These are phyloP conservation scores for Hibiscus trionum DNA, from an alignment of 345 rosid species.

Conservation along the genomic window DNA sequence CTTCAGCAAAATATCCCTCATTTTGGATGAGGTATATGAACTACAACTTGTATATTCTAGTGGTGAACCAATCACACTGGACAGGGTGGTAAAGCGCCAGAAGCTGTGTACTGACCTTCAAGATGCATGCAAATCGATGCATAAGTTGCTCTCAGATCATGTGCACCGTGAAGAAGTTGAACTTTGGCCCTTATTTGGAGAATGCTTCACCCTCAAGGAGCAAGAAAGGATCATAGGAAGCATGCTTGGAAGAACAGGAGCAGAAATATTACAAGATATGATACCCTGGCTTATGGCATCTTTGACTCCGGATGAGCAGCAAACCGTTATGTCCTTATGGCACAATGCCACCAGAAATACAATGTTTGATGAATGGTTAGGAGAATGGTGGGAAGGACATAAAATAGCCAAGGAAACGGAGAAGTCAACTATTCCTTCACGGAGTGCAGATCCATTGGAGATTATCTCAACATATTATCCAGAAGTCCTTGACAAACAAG, in stretches of 20 bases:
- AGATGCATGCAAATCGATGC: constrained; percentile 50
- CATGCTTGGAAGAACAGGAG: constrained; percentile 68
- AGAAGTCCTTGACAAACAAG: constrained; percentile 23
- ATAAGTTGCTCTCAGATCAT: constrained; percentile 61
- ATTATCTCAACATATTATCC: constrained; percentile 49
- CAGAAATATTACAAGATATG: constrained; percentile 62
- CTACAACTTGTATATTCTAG: constrained; percentile 26
- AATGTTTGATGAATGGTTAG: constrained; percentile 74
- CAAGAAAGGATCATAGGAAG: constrained; percentile 63
- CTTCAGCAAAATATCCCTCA: constrained; percentile 44
- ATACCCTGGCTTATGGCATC: constrained; percentile 70
- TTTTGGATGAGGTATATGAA: constrained; percentile 54
- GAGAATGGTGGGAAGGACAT: constrained; percentile 76
- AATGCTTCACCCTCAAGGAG: constrained; percentile 54
- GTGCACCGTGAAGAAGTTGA: constrained; percentile 60
- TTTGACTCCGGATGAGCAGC: constrained; percentile 54
- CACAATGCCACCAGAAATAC: constrained; percentile 59
- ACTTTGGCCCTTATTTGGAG: constrained; percentile 60
- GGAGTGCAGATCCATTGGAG: constrained; percentile 48
- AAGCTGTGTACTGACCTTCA: constrained; percentile 53
- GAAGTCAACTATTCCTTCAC: constrained; percentile 27
- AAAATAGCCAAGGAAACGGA: constrained; percentile 18
- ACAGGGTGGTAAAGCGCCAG: constrained; percentile 24
- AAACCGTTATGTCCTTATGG: constrained; percentile 49
- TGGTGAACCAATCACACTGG: constrained; percentile 18